Conservation (phyloP, 148 eudicot species). For the Fallopia convolvulus region DNA sequence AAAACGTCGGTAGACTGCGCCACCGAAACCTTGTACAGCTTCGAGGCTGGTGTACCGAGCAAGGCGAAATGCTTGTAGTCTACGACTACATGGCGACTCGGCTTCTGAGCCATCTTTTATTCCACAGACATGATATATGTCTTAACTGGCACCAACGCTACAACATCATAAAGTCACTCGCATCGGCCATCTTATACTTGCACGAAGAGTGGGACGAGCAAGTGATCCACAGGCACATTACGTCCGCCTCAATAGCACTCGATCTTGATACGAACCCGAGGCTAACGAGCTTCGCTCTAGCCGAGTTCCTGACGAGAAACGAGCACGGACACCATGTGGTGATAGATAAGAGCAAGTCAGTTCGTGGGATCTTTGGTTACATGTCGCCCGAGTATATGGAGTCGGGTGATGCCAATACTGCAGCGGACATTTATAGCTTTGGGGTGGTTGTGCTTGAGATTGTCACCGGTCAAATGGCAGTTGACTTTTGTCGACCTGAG, state of each 20-base stretch:
- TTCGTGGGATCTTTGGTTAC: slow-evolving; percentile 82
- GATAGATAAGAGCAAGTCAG: slow-evolving; percentile 39
- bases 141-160: slow-evolving; percentile 65
- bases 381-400: slow-evolving; percentile 93
- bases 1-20: slow-evolving; percentile 74
- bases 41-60: slow-evolving; percentile 97
- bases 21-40: slow-evolving; percentile 86
- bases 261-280: slow-evolving; percentile 84
- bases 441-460: slow-evolving; percentile 89
- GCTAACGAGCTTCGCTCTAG: slow-evolving; percentile 74
- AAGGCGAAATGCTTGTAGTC: slow-evolving; percentile 92
- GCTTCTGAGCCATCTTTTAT: slow-evolving; percentile 59
- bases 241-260: slow-evolving; percentile 62
- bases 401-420: slow-evolving; percentile 71
- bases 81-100: slow-evolving; percentile 69
- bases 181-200: slow-evolving; percentile 68
- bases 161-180: slow-evolving; percentile 69
- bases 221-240: slow-evolving; percentile 84
- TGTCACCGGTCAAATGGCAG: slow-evolving; percentile 73
- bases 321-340: slow-evolving; percentile 61
- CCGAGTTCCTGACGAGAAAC: slow-evolving; percentile 76
- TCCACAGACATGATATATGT: slow-evolving; percentile 21
- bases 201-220: slow-evolving; percentile 99
- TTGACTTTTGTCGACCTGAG: slow-evolving; percentile 66
- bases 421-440: slow-evolving; percentile 86